Evolutionary conservation across 176 grass and related monocot genomes (phyloP), one percentile per base, ranked within the genome.

Genomic region (Oryza punctata): DNA sequence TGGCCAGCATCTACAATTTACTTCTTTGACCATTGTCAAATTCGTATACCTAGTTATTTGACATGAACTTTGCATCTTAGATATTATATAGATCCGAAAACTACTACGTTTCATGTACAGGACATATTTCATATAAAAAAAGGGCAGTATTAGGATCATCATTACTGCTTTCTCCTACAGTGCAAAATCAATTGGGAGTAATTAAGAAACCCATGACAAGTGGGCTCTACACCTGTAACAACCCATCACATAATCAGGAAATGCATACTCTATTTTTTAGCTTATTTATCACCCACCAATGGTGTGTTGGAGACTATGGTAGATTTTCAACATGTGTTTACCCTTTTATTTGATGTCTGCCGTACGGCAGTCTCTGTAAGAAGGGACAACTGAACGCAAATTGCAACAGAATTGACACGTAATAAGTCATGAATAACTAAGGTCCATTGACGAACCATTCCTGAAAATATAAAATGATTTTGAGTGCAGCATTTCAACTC

Each of bases 201-300:
- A 10, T 64, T 73, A 7, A 10, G 30, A 72, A 46, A 35, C 40
- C 1, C 18, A 63, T 63, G 37, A 82, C 4, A 63, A 63, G 10
- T 45, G 41, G 72, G 10, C 59, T 7, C 12, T 82, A 12, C 24
- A 40, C 19, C 41, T 15, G 70, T 73, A 81, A 38, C 33, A 81
- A 35, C 33, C 61, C 24, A 60, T 1, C 79, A 72, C 10, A 41
- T 46, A 72, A 59, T 41, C 30, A 61, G 50, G 3, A 72, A 72
- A n/a, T 28, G 35, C 4, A 47, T 47, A 65, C 27, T 75, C 18
- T 76, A 69, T 29, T 77, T 28, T 77, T 84, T 84, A 69, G 23
- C 65, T 60, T 59, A 59, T 13, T 38, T 27, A 64, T 82, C 27
- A 14, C 23, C 35, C 35, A 61, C 11, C 23, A 82, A 38, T 45